Conservation (phyloP, 1,284 basidiomycete species). For the Tranzscheliella williamsii region DNA sequence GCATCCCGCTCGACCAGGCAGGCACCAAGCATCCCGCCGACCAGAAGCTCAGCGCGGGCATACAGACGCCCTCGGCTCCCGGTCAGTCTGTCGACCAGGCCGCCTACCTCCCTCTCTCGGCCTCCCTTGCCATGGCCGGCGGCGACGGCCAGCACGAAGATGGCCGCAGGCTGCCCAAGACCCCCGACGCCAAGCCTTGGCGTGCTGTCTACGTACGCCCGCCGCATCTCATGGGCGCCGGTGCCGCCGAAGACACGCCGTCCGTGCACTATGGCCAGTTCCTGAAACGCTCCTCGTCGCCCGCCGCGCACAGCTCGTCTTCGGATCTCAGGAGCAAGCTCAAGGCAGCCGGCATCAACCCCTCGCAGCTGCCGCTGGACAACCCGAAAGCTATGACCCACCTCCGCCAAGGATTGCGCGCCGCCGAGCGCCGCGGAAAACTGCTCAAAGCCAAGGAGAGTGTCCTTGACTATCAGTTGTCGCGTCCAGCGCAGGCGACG, state of each 20-base stretch:
- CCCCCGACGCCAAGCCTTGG: constrained; percentile 49
- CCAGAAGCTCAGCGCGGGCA: constrained; percentile 35
- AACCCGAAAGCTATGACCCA: constrained; percentile 67
- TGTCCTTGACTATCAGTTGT: constrained; percentile 73
- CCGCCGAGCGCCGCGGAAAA: constrained; percentile 67
- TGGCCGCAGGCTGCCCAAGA: constrained; percentile 40
- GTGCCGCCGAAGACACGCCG: constrained; percentile 12
- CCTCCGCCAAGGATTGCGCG: constrained; percentile 67
- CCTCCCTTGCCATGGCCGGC: neutral
- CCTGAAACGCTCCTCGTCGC: constrained; percentile 4
- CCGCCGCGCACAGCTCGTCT: neutral
- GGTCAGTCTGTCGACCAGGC: neutral
- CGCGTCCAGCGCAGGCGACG: constrained; percentile 8
- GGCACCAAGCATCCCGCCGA: constrained; percentile 17
- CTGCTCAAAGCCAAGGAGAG: constrained; percentile 65
- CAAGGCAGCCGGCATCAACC: constrained; percentile 26
- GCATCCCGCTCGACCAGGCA: no score
- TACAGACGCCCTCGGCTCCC: constrained; percentile 15
- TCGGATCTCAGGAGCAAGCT: constrained; percentile 28
- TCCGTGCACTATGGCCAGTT: constrained; percentile 45
- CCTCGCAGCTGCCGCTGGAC: constrained; percentile 45
- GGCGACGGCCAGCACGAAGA: constrained; percentile 13
- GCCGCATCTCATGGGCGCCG: constrained; percentile 10
- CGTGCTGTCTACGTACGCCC: constrained; percentile 51
- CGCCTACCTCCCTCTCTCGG: no score